Conservation (phyloP, 345 rosid species). For the Murraya paniculata region DNA sequence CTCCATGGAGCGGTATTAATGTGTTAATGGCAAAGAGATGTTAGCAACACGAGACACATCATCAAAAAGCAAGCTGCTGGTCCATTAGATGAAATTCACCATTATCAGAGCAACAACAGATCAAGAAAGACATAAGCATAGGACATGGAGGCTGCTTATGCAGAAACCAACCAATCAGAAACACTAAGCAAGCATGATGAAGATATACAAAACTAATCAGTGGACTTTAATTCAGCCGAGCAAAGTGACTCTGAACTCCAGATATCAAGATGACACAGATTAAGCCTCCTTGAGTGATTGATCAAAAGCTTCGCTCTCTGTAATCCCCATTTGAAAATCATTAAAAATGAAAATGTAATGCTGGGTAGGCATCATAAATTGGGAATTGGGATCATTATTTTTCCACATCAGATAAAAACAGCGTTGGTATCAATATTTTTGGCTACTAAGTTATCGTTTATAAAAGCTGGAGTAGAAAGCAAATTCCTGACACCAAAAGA, state of each 20-base stretch:
- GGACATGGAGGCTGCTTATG: background rate
- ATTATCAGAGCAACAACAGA: background rate
- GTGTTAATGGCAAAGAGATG: background rate
- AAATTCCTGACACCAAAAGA: too few relatives aligned
- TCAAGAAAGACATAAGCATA: background rate
- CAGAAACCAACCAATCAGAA: background rate
- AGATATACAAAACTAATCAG: background rate
- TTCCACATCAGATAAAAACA: too few relatives aligned
- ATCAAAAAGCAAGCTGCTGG: background rate
- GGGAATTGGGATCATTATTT: too few relatives aligned
- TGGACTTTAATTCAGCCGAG: background rate
- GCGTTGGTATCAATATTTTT: too few relatives aligned
- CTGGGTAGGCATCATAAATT: too few relatives aligned
- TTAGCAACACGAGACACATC: background rate
- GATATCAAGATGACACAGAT: background rate
- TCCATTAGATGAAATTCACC: background rate
- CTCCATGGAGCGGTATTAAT: background rate
- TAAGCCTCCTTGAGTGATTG: too few relatives aligned
- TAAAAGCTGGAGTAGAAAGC: too few relatives aligned
- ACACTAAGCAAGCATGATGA: background rate
- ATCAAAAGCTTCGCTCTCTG: too few relatives aligned
- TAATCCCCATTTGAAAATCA: too few relatives aligned
- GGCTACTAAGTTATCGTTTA: too few relatives aligned
- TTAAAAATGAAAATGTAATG: too few relatives aligned
- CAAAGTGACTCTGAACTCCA: background rate